Conservation (phyloP, 139 green algal genomes). For the Pedinophyceae sp. region DNA sequence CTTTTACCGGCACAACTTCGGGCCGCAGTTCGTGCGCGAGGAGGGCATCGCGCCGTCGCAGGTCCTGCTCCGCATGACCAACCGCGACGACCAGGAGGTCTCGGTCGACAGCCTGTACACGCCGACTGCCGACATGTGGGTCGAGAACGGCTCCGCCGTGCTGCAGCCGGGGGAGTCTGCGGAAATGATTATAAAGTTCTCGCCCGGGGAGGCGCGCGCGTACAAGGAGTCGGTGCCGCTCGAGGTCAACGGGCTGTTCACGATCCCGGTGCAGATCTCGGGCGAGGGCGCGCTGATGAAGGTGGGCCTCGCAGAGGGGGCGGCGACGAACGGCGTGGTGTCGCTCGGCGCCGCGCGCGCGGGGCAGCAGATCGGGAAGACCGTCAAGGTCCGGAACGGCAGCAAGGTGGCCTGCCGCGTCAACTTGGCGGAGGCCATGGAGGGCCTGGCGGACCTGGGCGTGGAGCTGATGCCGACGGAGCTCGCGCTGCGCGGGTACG, state of each 20-base stretch:
- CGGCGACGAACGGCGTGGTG: constrained; percentile 4
- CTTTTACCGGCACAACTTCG: constrained; percentile 53
- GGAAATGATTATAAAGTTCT: constrained; percentile 36
- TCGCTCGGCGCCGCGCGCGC: neutral
- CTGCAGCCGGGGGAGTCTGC: constrained; percentile 33
- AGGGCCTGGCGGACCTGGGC: constrained; percentile 18
- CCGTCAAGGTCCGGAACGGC: constrained; percentile 34
- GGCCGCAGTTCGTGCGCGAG: constrained; percentile 30
- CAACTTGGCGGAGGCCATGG: constrained; percentile 14
- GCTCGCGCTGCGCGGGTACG: constrained; percentile 24
- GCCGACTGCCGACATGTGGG: constrained; percentile 20
- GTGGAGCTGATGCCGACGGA: constrained; percentile 26
- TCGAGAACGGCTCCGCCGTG: constrained; percentile 21
- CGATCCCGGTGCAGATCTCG: constrained; percentile 31
- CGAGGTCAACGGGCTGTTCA: constrained; percentile 59
- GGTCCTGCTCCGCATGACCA: constrained; percentile 26
- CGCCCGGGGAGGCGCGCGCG: constrained; percentile 13
- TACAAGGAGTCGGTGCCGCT: constrained; percentile 32
- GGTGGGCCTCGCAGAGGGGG: constrained; percentile 39
- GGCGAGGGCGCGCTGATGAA: constrained; percentile 31
- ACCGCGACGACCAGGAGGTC: constrained; percentile 47
- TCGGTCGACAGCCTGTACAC: constrained; percentile 30
- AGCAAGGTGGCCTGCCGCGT: constrained; percentile 24
- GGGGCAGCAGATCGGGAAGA: constrained; percentile 5
- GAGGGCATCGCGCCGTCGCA: constrained; percentile 29